These are phyloP conservation scores for Dunaliella sp. DNA, from an alignment of 139 green algal genomes.

Conservation along the genomic window DNA sequence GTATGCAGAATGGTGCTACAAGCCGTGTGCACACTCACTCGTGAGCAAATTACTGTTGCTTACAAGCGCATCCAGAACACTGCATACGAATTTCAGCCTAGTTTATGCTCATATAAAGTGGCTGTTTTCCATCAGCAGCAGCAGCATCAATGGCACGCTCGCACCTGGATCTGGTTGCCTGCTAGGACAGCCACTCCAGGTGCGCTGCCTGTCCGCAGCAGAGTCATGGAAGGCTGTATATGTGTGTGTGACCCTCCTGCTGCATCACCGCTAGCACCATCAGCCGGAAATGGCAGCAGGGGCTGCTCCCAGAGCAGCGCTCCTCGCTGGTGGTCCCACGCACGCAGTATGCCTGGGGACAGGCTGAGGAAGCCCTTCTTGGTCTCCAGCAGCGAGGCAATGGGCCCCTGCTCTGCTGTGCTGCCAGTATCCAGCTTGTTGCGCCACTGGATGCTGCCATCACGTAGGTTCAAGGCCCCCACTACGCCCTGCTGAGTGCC, in stretches of 20 bases:
- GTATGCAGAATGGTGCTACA: too few species aligned
- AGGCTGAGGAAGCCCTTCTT: conserved; percentile 32
- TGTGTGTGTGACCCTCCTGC: too few species aligned
- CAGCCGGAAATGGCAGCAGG: background rate
- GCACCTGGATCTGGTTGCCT: conserved; percentile 7
- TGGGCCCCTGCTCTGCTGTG: background rate
- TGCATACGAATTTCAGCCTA: too few species aligned
- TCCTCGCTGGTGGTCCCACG: conserved; percentile 48
- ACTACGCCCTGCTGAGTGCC: conserved; percentile 50
- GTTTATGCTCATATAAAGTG: too few species aligned
- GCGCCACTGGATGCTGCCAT: conserved; percentile 68
- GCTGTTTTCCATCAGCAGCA: too few species aligned
- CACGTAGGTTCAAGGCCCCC: conserved; percentile 50
- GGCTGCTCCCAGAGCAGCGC: background rate
- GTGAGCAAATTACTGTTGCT: too few species aligned
- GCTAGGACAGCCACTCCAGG: background rate
- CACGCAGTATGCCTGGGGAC: conserved; percentile 31
- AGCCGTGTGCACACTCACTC: too few species aligned
- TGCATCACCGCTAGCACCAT: background rate
- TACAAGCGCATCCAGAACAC: too few species aligned
- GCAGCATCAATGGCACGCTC: too few species aligned
- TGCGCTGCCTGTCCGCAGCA: conserved; percentile 10
- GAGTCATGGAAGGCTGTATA: background rate
- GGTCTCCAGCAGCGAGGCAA: conserved; percentile 19
- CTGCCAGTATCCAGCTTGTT: conserved; percentile 33